Percentiles rank a stretch among this genome's conserved stretches.
Evolutionary conservation across 1,284 basidiomycete genomes (phyloP).

Genomic region (Leucoagaricus sp.): DNA sequence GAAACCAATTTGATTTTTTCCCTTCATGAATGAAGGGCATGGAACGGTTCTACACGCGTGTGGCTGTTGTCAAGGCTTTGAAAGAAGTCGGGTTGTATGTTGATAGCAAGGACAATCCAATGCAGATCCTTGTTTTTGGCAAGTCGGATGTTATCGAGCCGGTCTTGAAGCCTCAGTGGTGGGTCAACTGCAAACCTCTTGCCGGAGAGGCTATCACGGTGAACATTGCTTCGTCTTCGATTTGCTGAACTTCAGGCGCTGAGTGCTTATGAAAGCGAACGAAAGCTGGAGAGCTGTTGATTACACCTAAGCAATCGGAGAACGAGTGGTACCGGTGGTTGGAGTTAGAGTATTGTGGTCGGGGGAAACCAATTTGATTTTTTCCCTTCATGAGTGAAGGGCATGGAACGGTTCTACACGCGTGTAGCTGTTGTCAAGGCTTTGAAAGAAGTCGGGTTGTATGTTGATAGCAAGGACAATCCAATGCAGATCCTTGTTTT

Average conservation of each 20-base stretch:
- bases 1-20: neutral
- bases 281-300: slow-evolving; percentile 80
- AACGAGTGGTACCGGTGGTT: slow-evolving; percentile 98
- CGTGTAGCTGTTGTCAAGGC: slow-evolving; percentile 84
- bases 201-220: slow-evolving; percentile 91
- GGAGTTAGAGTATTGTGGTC: too few species aligned
- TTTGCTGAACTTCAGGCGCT: neutral
- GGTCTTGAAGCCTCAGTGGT: slow-evolving; percentile 98
- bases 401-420: slow-evolving; percentile 97
- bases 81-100: slow-evolving; percentile 88
- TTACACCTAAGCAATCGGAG: slow-evolving; percentile 86
- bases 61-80: slow-evolving; percentile 82
- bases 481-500: slow-evolving; percentile 95
- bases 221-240: neutral
- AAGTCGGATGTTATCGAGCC: slow-evolving; percentile 98
- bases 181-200: slow-evolving; percentile 93
- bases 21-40: slow-evolving; percentile 70
- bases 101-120: slow-evolving; percentile 94
- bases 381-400: slow-evolving; percentile 46
- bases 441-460: slow-evolving; percentile 86
- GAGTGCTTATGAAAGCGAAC: slow-evolving; percentile 63
- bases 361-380: neutral
- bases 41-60: slow-evolving; percentile 95
- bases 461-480: slow-evolving; percentile 93
- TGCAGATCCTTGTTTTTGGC: slow-evolving; percentile 92